Conservation (phyloP, 2,329 filamentous ascomycete species). For the Aspergillus ochraceus region DNA sequence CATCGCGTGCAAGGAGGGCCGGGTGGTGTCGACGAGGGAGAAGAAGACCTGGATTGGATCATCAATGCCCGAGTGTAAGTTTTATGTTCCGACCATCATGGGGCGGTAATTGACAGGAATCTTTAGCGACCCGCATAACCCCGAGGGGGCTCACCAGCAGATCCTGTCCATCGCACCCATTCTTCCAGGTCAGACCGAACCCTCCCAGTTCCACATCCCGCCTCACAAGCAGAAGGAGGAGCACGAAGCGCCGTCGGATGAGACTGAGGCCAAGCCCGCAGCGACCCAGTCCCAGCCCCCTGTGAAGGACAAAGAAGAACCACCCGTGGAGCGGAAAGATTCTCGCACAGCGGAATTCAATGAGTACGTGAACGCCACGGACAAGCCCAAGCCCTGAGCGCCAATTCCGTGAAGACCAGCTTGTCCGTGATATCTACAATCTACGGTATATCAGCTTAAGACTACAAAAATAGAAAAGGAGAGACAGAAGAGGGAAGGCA, state of each 20-base stretch:
- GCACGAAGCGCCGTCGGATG: constrained; percentile 3
- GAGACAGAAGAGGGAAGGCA: not conserved
- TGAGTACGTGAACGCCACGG: constrained; percentile 46
- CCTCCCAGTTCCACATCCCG: constrained; percentile 58
- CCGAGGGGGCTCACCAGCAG: constrained; percentile 73
- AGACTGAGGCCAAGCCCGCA: constrained; percentile 2
- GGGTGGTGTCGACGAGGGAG: constrained; percentile 72
- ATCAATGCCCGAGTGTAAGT: constrained; percentile 81
- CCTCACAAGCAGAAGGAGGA: constrained; percentile 34
- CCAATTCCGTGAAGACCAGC: not conserved
- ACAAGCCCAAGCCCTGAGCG: constrained; percentile 17
- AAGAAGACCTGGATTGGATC: constrained; percentile 93
- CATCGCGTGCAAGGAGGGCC: constrained; percentile 69
- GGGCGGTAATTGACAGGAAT: constrained; percentile 6
- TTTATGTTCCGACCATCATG: not conserved
- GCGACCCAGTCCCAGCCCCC: not conserved
- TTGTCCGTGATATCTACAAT: not conserved
- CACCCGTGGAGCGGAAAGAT: constrained; percentile 36
- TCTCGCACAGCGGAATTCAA: constrained; percentile 42
- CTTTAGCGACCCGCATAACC: constrained; percentile 61
- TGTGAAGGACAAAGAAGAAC: constrained; percentile 2
- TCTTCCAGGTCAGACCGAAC: constrained; percentile 69
- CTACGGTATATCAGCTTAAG: not conserved
- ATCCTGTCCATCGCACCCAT: constrained; percentile 86
- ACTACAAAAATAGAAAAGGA: not conserved